phyloP scores from a whole-genome alignment of 176 grass and related monocot genomes.

The Elymus sibiricus region DNA sequence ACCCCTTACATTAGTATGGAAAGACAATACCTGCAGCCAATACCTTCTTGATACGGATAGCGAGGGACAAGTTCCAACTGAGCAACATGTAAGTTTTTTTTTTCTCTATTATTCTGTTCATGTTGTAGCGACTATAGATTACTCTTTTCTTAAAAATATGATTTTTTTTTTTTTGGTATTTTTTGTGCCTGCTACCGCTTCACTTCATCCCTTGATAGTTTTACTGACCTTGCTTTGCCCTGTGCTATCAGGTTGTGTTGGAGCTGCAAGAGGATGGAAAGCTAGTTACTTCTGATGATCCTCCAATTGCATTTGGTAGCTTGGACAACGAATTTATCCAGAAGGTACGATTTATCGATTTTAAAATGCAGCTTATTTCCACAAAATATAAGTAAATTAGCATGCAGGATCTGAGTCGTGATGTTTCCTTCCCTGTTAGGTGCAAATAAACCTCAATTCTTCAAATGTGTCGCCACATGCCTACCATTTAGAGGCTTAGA shows the following conservation, averaged over 20 bases:
- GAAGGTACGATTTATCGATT: constrained; percentile 73
- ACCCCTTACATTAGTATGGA: constrained; percentile 81
- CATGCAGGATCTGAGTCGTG: neutral
- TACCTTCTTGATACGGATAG: constrained; percentile 89
- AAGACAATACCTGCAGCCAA: constrained; percentile 75
- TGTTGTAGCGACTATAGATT: neutral
- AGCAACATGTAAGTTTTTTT: constrained; percentile 60
- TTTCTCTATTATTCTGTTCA: neutral
- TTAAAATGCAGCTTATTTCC: constrained; percentile 19
- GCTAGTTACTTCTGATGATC: constrained; percentile 83
- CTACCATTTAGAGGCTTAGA: neutral
- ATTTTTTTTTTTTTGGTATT: neutral
- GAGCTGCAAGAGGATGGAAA: constrained; percentile 92
- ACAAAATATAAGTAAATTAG: neutral
- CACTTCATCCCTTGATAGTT: neutral
- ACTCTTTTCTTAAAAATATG: neutral
- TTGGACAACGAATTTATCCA: constrained; percentile 69
- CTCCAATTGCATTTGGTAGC: constrained; percentile 67
- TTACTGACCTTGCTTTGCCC: constrained; percentile 22
- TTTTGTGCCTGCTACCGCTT: neutral
- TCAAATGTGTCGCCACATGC: neutral
- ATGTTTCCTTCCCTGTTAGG: neutral
- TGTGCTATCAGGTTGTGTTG: constrained; percentile 79
- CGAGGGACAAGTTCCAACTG: constrained; percentile 70
- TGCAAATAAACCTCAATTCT: neutral